Conservation (phyloP, 805 yeast genomes). For the Candida arabinofermentans region DNA sequence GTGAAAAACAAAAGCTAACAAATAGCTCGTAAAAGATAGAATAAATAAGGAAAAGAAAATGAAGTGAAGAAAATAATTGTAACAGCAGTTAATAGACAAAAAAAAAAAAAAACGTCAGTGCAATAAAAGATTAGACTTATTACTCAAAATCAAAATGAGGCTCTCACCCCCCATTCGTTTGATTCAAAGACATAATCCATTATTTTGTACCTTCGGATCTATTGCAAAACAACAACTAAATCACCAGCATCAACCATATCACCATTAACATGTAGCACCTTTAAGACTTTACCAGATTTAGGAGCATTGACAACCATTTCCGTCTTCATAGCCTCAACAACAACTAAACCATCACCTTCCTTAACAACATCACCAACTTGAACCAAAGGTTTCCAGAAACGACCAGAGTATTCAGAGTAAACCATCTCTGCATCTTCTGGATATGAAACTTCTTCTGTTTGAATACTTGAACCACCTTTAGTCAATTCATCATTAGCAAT, state of each 20-base stretch:
- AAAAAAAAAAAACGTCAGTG: background rate
- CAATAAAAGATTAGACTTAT: background rate
- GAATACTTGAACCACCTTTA: slow-evolving; percentile 43
- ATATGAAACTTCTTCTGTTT: slow-evolving; percentile 49
- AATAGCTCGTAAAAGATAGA: too few relatives aligned
- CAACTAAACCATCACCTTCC: slow-evolving; percentile 75
- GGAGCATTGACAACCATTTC: slow-evolving; percentile 88
- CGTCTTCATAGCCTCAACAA: slow-evolving; percentile 98
- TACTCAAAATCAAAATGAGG: slow-evolving; percentile 1
- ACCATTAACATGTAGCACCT: slow-evolving; percentile 77
- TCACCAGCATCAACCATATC: slow-evolving; percentile 98
- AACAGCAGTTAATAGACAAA: background rate
- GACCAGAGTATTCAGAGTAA: slow-evolving; percentile 93
- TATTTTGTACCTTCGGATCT: too few relatives aligned
- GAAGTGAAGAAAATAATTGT: too few relatives aligned
- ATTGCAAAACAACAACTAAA: slow-evolving; percentile 71
- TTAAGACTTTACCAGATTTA: slow-evolving; percentile 63
- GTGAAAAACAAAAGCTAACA: too few relatives aligned
- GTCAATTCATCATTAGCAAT: slow-evolving; percentile 72
- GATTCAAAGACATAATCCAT: too few relatives aligned
- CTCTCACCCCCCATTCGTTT: slow-evolving; percentile 11
- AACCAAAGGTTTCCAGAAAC: slow-evolving; percentile 92
- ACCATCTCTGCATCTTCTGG: slow-evolving; percentile 80
- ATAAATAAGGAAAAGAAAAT: too few relatives aligned
- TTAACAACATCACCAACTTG: slow-evolving; percentile 71